These are phyloP conservation scores for Elsinoe necatrix DNA, from an alignment of 2,329 filamentous ascomycete species.

Conservation along the genomic window DNA sequence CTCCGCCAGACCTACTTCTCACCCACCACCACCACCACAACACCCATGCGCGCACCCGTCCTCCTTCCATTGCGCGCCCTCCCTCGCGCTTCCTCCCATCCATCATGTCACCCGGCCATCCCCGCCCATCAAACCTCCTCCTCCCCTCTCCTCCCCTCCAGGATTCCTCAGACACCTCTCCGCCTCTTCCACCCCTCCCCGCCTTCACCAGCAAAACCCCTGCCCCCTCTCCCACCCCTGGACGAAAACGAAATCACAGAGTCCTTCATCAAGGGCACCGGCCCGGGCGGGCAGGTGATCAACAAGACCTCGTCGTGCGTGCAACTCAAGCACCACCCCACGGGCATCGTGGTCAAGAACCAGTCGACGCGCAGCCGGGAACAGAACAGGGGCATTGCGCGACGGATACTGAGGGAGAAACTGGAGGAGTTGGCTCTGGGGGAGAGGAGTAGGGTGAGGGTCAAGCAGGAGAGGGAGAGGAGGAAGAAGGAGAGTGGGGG, in stretches of 20 bases:
- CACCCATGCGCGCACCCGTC: background rate
- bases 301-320: conserved; percentile 97
- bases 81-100: too few species aligned
- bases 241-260: conserved; percentile 68
- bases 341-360: conserved; percentile 86
- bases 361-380: conserved; percentile 81
- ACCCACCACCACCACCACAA: too few species aligned
- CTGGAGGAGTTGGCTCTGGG: conserved; percentile 66
- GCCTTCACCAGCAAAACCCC: conserved; percentile 47
- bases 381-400: conserved; percentile 81
- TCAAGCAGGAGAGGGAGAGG: background rate
- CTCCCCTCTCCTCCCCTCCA: conserved; percentile 61
- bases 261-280: conserved; percentile 79
- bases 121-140: conserved; percentile 20
- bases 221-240: conserved; percentile 82
- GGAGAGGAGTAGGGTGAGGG: conserved; percentile 56
- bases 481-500: background rate
- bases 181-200: conserved; percentile 62
- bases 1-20: too few species aligned
- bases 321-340: conserved; percentile 82
- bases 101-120: conserved; percentile 40
- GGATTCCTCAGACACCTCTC: too few species aligned
- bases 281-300: conserved; percentile 94
- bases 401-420: conserved; percentile 64
- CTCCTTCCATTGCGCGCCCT: background rate